A percentile compares a stretch with the other conserved stretches of the same genome.
These are phyloP conservation scores for Lentinula guzmanii DNA, from an alignment of 768 basidiomycete species.

Conservation along the genomic window DNA sequence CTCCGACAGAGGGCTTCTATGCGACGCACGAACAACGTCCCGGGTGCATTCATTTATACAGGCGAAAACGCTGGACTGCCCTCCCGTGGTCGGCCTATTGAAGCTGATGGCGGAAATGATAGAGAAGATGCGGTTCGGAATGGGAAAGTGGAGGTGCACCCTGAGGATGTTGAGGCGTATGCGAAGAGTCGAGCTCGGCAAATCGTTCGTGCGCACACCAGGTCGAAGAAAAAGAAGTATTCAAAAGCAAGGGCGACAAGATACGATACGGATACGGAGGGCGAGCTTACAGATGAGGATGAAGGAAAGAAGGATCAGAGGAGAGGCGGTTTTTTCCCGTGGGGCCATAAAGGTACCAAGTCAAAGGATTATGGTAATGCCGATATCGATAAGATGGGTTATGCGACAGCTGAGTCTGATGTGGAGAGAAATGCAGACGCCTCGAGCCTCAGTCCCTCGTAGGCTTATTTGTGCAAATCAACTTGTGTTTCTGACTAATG, in stretches of 20 bases:
- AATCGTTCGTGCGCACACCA: conserved; percentile 1
- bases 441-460: not conserved
- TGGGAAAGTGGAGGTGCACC: not conserved
- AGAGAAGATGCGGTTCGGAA: not conserved
- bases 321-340: not conserved
- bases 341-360: not conserved
- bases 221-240: not conserved
- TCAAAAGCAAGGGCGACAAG: not conserved
- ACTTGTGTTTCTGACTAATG: not conserved
- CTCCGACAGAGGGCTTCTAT: not conserved
- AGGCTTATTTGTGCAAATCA: not conserved
- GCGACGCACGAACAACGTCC: not conserved
- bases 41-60: not conserved
- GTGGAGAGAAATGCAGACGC: not conserved
- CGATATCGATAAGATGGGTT: not conserved
- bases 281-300: not conserved
- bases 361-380: conserved; percentile 3
- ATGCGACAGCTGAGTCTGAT: not conserved
- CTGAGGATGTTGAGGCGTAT: not conserved
- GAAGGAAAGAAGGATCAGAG: not conserved
- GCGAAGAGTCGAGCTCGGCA: not conserved
- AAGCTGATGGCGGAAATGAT: not conserved
- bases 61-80: conserved; percentile 4
- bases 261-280: not conserved
- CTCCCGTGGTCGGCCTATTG: not conserved